A percentile compares a stretch with the other conserved stretches of the same genome.
These are phyloP conservation scores for Stemphylium vesicarium DNA, from an alignment of 2,329 filamentous ascomycete genomes.

Conservation along the genomic window DNA sequence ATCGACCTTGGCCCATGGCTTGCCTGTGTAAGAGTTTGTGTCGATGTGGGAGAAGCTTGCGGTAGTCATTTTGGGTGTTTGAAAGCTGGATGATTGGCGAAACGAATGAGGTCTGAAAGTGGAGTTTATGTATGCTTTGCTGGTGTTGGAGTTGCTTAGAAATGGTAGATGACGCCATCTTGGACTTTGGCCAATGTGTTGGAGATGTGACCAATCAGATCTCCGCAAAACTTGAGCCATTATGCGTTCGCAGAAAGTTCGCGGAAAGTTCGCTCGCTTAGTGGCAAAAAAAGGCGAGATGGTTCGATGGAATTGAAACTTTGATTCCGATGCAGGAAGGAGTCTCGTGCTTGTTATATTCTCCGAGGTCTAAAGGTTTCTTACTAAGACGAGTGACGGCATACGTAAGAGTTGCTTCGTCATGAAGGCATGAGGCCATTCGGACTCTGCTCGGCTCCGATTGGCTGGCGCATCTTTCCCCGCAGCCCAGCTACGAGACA, in stretches of 20 bases:
- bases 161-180: constrained; percentile 34
- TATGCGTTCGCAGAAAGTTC: neutral
- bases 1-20: constrained; percentile 72
- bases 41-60: constrained; percentile 68
- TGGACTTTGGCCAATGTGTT: constrained; percentile 17
- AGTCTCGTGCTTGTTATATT: neutral
- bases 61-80: constrained; percentile 60
- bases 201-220: constrained; percentile 23
- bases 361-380: neutral
- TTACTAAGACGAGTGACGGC: neutral
- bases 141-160: constrained; percentile 31
- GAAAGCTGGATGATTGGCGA: neutral
- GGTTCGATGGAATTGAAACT: neutral
- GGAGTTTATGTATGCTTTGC: constrained; percentile 17
- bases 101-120: neutral
- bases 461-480: constrained; percentile 12
- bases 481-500: constrained; percentile 5
- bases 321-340: too few species aligned
- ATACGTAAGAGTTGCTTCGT: neutral
- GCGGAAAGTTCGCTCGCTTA: constrained; percentile 1
- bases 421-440: constrained; percentile 1
- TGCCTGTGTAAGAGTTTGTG: constrained; percentile 56
- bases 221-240: neutral
- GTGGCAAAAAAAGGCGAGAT: constrained; percentile 1
- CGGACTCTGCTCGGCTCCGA: constrained; percentile 10